A percentile compares a stretch with the other conserved stretches of the same genome.
phyloP scores from a whole-genome alignment of 176 grass and related monocot species.

The Thalia dealbata region DNA sequence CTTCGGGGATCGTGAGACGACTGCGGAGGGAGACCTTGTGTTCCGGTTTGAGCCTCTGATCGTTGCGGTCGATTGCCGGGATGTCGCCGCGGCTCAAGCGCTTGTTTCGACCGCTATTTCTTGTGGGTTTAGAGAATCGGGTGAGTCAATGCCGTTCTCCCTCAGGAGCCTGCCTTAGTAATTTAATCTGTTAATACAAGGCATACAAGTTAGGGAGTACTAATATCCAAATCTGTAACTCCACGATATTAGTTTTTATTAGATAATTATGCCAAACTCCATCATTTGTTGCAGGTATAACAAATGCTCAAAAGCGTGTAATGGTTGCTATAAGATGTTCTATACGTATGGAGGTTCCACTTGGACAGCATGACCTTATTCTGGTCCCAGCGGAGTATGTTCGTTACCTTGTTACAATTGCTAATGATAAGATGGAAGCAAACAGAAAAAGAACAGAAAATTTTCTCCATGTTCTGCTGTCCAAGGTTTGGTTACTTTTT shows the following conservation, averaged over 20 bases:
- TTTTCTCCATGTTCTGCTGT: constrained; percentile 49
- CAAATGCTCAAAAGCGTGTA: constrained; percentile 59
- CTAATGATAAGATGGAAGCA: constrained; percentile 86
- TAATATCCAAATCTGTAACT: neutral
- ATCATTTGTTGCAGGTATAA: constrained; percentile 51
- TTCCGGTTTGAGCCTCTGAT: constrained; percentile 95
- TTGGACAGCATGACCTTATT: constrained; percentile 43
- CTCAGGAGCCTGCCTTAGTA: neutral
- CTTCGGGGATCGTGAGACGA: constrained; percentile 27
- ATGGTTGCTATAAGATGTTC: constrained; percentile 90
- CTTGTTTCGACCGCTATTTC: constrained; percentile 54
- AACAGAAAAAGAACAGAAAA: constrained; percentile 64
- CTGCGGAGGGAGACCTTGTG: constrained; percentile 43
- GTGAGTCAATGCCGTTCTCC: constrained; percentile 18
- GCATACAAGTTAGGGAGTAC: neutral
- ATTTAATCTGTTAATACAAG: neutral
- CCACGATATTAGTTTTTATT: neutral
- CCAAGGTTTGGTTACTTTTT: constrained; percentile 28
- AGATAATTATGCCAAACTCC: neutral
- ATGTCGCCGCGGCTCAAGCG: constrained; percentile 29
- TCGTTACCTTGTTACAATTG: constrained; percentile 55
- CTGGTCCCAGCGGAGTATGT: constrained; percentile 53
- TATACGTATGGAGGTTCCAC: constrained; percentile 88
- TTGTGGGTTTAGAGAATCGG: constrained; percentile 84
- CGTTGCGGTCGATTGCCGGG: constrained; percentile 75